phyloP scores from a whole-genome alignment of 2,329 filamentous ascomycete genomes.

The Cryphonectria nitschkei region DNA sequence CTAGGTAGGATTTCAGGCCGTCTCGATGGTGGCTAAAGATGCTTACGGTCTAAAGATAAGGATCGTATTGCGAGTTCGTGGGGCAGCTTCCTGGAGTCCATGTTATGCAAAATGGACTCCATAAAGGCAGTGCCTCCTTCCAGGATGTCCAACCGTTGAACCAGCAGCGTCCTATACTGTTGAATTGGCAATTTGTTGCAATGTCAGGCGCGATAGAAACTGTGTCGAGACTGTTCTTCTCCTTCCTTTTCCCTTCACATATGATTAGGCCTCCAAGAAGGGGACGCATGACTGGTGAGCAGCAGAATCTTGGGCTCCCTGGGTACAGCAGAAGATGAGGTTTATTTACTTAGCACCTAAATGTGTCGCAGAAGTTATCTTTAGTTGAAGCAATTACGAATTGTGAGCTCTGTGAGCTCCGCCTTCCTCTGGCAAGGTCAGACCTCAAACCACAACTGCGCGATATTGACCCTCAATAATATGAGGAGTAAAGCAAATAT shows the following conservation, averaged over 20 bases:
- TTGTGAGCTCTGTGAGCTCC: background rate
- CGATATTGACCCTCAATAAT: background rate
- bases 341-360: background rate
- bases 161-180: background rate
- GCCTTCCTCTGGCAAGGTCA: background rate
- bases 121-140: background rate
- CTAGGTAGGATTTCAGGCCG: background rate
- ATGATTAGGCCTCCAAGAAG: background rate
- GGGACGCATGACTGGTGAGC: background rate
- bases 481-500: background rate
- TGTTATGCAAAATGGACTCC: background rate
- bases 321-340: background rate
- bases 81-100: background rate
- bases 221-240: background rate
- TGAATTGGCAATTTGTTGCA: background rate
- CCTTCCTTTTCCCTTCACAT: background rate
- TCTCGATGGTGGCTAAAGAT: background rate
- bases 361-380: background rate
- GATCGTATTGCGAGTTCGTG: background rate
- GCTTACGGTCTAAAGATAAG: background rate
- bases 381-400: background rate
- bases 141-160: background rate
- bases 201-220: background rate
- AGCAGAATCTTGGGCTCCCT: background rate
- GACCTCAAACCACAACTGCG: background rate